A percentile compares a stretch with the other conserved stretches of the same genome.
Evolutionary conservation across 768 basidiomycete species (phyloP).

Genomic region (Rhizopogon roseolus): DNA sequence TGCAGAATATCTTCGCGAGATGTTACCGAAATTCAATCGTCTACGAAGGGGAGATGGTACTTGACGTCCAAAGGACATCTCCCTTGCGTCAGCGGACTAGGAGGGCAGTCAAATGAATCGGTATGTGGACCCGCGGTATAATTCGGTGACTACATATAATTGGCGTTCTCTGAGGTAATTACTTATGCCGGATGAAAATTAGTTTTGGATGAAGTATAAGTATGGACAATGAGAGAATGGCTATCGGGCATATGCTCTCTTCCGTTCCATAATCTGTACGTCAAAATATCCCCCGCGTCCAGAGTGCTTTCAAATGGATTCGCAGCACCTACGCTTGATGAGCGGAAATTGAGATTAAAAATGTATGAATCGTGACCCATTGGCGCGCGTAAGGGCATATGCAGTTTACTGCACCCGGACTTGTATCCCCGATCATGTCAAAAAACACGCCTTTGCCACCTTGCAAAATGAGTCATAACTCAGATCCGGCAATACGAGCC

Average conservation of each 20-base stretch:
- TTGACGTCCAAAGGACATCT: neutral
- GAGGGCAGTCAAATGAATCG: too few species aligned
- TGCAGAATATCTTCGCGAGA: slow-evolving; percentile 86
- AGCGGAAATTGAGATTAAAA: too few species aligned
- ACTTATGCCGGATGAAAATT: neutral
- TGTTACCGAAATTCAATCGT: slow-evolving; percentile 86
- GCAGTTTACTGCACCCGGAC: neutral
- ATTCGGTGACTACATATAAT: neutral
- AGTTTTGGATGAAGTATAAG: neutral
- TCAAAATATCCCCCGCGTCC: neutral
- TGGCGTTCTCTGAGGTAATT: neutral
- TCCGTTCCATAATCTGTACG: neutral
- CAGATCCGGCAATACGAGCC: slow-evolving; percentile 3
- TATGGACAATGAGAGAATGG: neutral
- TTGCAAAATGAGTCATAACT: slow-evolving; percentile 14
- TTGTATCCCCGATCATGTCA: slow-evolving; percentile 14
- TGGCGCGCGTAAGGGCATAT: neutral
- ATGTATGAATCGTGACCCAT: too few species aligned
- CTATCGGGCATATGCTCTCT: too few species aligned
- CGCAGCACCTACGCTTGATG: too few species aligned
- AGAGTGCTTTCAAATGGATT: too few species aligned
- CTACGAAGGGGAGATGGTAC: slow-evolving; percentile 30
- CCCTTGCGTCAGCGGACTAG: neutral
- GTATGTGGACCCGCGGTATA: neutral
- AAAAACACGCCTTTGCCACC: slow-evolving; percentile 29